These are phyloP conservation scores for Ceratocystis smalleyi DNA, from an alignment of 2,329 filamentous ascomycete species.

Conservation along the genomic window DNA sequence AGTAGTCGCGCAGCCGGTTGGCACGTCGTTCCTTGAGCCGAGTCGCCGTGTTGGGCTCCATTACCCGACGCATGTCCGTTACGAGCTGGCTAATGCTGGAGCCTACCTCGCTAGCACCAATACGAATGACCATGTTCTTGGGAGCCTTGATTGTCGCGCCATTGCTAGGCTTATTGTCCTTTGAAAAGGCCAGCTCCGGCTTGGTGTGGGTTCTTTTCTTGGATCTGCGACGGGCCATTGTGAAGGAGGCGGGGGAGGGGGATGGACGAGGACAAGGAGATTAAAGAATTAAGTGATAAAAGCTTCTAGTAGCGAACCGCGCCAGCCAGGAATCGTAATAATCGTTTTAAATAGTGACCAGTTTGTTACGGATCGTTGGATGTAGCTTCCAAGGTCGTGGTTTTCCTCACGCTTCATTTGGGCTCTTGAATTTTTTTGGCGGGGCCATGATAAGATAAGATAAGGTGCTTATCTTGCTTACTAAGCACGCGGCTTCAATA, in stretches of 20 bases:
- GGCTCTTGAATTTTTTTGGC: constrained; percentile 15
- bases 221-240: constrained; percentile 64
- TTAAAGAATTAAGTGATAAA: background rate
- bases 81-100: constrained; percentile 82
- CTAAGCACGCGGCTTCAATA: background rate
- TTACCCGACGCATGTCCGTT: constrained; percentile 77
- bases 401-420: background rate
- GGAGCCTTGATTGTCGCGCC: constrained; percentile 54
- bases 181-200: constrained; percentile 43
- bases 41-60: constrained; percentile 88
- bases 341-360: background rate
- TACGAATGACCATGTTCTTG: constrained; percentile 97
- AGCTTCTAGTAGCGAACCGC: background rate
- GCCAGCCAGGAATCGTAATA: background rate
- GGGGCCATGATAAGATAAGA: constrained; percentile 16
- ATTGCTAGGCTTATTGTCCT: constrained; percentile 36
- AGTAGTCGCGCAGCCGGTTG: constrained; percentile 82
- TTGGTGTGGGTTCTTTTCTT: constrained; percentile 83
- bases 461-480: constrained; percentile 4
- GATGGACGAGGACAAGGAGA: background rate
- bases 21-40: constrained; percentile 76
- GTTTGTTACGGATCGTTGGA: background rate
- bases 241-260: constrained; percentile 9
- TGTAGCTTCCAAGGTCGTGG: background rate
- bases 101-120: constrained; percentile 86